Evolutionary conservation across 169 alveolate genomes (phyloP).

Genomic region (Plasmodium coatneyi): DNA sequence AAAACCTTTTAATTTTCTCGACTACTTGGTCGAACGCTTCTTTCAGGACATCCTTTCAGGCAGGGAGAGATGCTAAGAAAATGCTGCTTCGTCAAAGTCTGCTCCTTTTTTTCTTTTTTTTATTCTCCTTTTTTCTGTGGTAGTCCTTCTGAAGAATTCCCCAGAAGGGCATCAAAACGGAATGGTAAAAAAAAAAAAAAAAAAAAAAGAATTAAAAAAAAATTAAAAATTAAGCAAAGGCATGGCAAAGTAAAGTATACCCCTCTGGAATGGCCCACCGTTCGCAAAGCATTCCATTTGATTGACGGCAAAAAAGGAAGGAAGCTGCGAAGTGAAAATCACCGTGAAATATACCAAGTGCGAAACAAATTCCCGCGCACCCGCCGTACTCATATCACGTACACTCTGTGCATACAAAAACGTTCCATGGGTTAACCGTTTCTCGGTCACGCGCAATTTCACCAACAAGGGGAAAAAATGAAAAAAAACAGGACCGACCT

Average conservation of each 20-base stretch:
- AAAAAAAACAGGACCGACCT: not conserved
- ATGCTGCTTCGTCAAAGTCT: not conserved
- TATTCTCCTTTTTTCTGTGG: not conserved
- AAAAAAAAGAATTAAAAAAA: not conserved
- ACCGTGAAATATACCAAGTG: not conserved
- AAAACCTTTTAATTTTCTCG: conserved; percentile 3
- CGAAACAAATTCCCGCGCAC: not conserved
- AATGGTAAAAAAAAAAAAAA: not conserved
- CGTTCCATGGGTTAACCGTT: not conserved
- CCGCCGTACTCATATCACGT: not conserved
- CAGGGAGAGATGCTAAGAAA: not conserved
- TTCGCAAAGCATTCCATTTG: not conserved
- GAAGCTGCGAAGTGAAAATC: not conserved
- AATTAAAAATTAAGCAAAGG: not conserved
- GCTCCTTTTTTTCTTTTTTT: not conserved
- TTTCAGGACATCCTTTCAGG: conserved; percentile 11
- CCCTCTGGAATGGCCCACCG: not conserved
- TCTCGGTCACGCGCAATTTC: not conserved
- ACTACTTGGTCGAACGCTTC: not conserved
- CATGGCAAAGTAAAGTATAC: not conserved
- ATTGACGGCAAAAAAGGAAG: not conserved
- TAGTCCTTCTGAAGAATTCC: not conserved
- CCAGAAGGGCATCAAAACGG: not conserved
- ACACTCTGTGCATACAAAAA: not conserved
- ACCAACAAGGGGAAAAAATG: not conserved